Conservation (phyloP, 495 filamentous ascomycete species). For the Copromyces sp. region DNA sequence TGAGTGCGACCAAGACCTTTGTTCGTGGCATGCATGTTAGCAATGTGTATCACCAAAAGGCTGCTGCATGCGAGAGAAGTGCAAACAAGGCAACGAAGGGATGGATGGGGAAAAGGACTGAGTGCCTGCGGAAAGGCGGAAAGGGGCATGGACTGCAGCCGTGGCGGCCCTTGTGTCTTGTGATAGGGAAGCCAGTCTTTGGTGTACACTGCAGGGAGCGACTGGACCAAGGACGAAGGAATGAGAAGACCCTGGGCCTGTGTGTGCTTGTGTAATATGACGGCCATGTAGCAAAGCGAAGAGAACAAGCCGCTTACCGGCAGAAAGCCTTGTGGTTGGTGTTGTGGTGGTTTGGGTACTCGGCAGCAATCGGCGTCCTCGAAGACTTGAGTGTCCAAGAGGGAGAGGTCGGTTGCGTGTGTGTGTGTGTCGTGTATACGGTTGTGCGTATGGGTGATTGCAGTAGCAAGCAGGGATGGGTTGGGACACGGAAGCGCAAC, state of each 20-base stretch:
- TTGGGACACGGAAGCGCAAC: neutral
- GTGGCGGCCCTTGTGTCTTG: constrained; percentile 15
- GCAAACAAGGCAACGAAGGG: constrained; percentile 10
- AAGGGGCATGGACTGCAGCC: constrained; percentile 28
- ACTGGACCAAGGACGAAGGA: neutral
- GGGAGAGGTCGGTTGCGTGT: neutral
- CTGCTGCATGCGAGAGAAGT: neutral
- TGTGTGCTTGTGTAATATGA: constrained; percentile 9
- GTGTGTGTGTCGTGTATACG: neutral
- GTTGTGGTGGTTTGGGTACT: constrained; percentile 1
- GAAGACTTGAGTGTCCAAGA: neutral
- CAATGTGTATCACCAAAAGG: neutral
- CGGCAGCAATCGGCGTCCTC: constrained; percentile 2
- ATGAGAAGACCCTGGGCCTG: constrained; percentile 4
- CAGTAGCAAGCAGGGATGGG: constrained; percentile 3
- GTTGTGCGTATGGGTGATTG: constrained; percentile 3
- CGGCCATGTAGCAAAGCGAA: constrained; percentile 4
- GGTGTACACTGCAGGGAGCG: neutral
- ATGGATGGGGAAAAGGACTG: constrained; percentile 26
- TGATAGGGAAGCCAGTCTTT: constrained; percentile 8
- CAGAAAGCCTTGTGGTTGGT: constrained; percentile 2
- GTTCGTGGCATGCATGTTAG: neutral
- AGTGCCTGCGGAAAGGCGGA: constrained; percentile 23
- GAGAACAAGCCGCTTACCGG: constrained; percentile 2
- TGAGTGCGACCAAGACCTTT: neutral